Evolutionary conservation across 306 rosid species (phyloP), one percentile per base, ranked within the genome.

Genomic region (Hippophae tibetana): DNA sequence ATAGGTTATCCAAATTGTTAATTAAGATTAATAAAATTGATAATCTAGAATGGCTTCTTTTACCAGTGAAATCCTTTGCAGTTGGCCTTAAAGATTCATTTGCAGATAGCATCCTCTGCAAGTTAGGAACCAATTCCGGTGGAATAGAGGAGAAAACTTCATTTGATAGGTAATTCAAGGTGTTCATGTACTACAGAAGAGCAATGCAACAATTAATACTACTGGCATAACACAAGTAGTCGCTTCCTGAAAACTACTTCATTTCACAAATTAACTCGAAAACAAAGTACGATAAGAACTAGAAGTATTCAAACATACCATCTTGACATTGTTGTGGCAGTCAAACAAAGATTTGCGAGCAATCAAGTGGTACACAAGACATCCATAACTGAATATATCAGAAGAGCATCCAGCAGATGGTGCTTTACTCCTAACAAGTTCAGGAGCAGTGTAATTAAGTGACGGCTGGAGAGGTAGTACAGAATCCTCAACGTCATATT

Each of bases 331-430:
- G 81, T 88, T 88, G 79, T 70, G 86, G 85, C 97, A 86, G 68
- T 86, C 90, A 70, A 93, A 82, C 78, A 93, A 70, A 59, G 95
- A 81, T 81, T 84, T 93, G 69, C 67, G 89, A 60, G 89, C 82
- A 72, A 93, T 75, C 78, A 88, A 86, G 82, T 82, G 99, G 79
- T 88, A 88, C 62, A 90, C 90, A 72, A 93, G 84, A 68, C 99
- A 93, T 60, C 94, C 99, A 77, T 86, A 84, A 77, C 99, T 93
- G 85, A 93, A 93, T 68, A 88, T 72, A 82, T 93, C 99, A 69
- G 97, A 84, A 51, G 78, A 70, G 46, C 84, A 68, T 66, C 95
- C 90, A 59, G 68, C 78, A 2, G 82, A 71, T 58, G 89, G 64
- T 27, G 56, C 60, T 62, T 70, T 80, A 72, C 79, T 93, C 69